A percentile compares a stretch with the other conserved stretches of the same genome.
Conservation (phyloP, 768 basidiomycete species). For the Tulasnella sp. region DNA sequence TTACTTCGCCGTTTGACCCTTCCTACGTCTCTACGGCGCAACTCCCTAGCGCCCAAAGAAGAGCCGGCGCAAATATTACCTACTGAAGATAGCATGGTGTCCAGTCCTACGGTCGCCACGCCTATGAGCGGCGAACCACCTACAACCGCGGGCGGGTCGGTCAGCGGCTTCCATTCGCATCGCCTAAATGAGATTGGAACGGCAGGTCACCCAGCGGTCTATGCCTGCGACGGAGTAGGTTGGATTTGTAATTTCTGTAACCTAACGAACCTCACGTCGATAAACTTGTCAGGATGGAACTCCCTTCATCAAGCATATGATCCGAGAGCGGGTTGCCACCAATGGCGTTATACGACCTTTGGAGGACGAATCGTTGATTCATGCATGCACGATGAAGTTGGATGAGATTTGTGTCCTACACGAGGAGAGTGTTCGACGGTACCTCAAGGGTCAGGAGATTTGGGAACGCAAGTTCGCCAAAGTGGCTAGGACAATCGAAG, state of each 20-base stretch:
- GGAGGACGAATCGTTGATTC: slow-evolving; percentile 60
- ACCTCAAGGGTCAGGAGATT: slow-evolving; percentile 49
- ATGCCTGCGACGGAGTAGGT: slow-evolving; percentile 42
- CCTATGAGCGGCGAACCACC: background rate
- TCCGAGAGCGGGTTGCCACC: slow-evolving; percentile 82
- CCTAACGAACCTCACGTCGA: background rate
- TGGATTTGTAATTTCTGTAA: background rate
- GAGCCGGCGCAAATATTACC: background rate
- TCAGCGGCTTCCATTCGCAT: background rate
- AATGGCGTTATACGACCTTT: slow-evolving; percentile 75
- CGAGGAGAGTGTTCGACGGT: slow-evolving; percentile 69
- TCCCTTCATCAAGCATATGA: slow-evolving; percentile 53
- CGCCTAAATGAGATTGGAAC: slow-evolving; percentile 26
- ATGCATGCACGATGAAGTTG: slow-evolving; percentile 54
- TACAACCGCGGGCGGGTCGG: background rate
- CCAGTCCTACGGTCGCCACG: background rate
- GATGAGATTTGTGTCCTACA: slow-evolving; percentile 67
- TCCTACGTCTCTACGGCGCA: background rate
- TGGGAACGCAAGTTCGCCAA: slow-evolving; percentile 64
- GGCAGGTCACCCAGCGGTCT: slow-evolving; percentile 59
- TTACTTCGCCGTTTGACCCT: background rate
- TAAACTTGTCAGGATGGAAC: background rate
- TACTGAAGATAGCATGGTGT: background rate
- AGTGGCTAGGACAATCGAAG: slow-evolving; percentile 52
- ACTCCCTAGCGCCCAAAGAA: background rate